phyloP scores from a whole-genome alignment of 2,329 filamentous ascomycete genomes.

The Fusarium irregulare region DNA sequence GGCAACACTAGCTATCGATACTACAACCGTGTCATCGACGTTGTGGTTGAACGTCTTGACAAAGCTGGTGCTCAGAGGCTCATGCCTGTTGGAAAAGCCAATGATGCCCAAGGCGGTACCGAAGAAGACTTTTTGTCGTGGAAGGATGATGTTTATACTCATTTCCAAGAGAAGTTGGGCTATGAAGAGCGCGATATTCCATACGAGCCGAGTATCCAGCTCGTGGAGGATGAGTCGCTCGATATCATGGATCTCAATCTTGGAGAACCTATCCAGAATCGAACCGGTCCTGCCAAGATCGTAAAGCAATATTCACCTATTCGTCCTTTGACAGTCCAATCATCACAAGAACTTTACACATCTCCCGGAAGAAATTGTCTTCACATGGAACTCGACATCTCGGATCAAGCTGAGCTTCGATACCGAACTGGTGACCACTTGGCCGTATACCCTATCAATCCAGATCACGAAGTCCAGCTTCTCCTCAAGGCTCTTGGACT shows the following conservation, averaged over 20 bases:
- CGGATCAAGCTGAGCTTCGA: conserved; percentile 41
- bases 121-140: conserved; percentile 54
- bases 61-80: conserved; percentile 46
- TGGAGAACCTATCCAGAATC: conserved; percentile 37
- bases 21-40: conserved; percentile 52
- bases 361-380: conserved; percentile 46
- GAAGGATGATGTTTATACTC: conserved; percentile 48
- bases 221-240: conserved; percentile 41
- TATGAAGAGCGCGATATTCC: conserved; percentile 39
- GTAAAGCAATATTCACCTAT: conserved; percentile 41
- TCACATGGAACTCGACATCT: conserved; percentile 54
- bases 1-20: conserved; percentile 55
- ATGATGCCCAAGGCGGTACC: conserved; percentile 49
- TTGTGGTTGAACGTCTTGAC: conserved; percentile 42
- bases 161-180: conserved; percentile 34
- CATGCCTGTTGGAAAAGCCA: conserved; percentile 46
- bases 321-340: conserved; percentile 23
- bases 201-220: conserved; percentile 35
- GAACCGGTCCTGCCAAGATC: conserved; percentile 34
- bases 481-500: conserved; percentile 48
- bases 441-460: conserved; percentile 55
- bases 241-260: conserved; percentile 40
- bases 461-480: conserved; percentile 49
- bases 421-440: conserved; percentile 57
- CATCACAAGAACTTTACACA: conserved; percentile 34